These are phyloP conservation scores for Prunella vulgaris DNA, from an alignment of 257 asterid species.

Conservation along the genomic window DNA sequence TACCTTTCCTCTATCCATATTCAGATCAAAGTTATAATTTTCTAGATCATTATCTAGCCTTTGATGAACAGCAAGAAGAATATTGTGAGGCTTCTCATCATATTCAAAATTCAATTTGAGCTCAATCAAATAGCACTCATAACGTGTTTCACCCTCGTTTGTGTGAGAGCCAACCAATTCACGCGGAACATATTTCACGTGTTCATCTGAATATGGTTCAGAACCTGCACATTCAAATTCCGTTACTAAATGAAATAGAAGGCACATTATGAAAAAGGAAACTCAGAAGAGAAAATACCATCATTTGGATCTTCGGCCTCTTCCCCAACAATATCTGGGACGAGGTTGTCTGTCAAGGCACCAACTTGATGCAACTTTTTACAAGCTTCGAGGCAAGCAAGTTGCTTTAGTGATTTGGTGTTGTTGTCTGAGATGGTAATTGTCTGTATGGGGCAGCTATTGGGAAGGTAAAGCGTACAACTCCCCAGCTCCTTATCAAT, in stretches of 20 bases:
- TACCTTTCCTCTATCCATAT: conserved; percentile 46
- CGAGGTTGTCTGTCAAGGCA: conserved; percentile 65
- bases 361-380: conserved; percentile 64
- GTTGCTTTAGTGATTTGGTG: conserved; percentile 47
- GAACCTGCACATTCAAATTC: conserved; percentile 32
- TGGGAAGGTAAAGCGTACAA: conserved; percentile 65
- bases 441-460: conserved; percentile 53
- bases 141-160: conserved; percentile 19
- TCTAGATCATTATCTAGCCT: conserved; percentile 43
- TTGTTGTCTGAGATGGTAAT: conserved; percentile 34
- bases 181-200: conserved; percentile 42
- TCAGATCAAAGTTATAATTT: conserved; percentile 34
- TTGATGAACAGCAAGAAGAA: conserved; percentile 48
- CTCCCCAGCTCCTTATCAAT: conserved; percentile 35
- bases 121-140: conserved; percentile 48
- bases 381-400: conserved; percentile 83
- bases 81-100: conserved; percentile 38
- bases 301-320: conserved; percentile 39
- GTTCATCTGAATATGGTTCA: conserved; percentile 36
- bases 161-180: conserved; percentile 45
- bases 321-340: conserved; percentile 67
- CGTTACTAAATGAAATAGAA: conserved; percentile 1
- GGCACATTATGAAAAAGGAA: not conserved
- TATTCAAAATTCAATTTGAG: conserved; percentile 29
- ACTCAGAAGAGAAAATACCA: conserved; percentile 28